Evolutionary conservation across 768 basidiomycete genomes (phyloP).

Genomic region (Trametes gibbosa): DNA sequence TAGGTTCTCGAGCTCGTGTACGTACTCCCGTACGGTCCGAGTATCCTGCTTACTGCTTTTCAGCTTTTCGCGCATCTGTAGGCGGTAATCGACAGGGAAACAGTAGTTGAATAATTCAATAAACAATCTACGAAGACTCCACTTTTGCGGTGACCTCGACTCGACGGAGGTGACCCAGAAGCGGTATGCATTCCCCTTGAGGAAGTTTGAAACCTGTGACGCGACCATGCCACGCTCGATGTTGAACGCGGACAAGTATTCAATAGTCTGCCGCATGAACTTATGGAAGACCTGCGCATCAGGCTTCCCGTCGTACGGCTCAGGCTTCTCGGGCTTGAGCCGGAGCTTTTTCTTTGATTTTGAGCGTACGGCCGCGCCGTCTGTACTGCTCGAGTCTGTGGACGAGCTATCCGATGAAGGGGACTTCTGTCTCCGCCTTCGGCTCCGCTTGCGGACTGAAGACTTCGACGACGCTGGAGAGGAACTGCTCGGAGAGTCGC

Average conservation of each 20-base stretch:
- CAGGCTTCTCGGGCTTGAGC: slow-evolving; percentile 17
- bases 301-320: slow-evolving; percentile 4
- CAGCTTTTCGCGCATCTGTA: slow-evolving; percentile 11
- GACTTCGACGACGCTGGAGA: neutral
- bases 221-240: neutral
- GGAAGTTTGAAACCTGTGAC: slow-evolving; percentile 19
- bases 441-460: too few relatives aligned
- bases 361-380: neutral
- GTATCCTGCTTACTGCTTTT: neutral
- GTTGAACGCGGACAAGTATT: slow-evolving; percentile 11
- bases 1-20: slow-evolving; percentile 18
- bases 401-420: too few relatives aligned
- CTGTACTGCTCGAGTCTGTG: neutral
- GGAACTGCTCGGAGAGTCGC: neutral
- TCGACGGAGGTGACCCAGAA: slow-evolving; percentile 25
- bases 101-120: slow-evolving; percentile 25
- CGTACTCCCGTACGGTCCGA: slow-evolving; percentile 11
- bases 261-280: slow-evolving; percentile 11
- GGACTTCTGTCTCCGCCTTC: neutral
- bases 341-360: neutral
- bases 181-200: slow-evolving; percentile 31
- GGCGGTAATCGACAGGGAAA: slow-evolving; percentile 22
- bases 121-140: slow-evolving; percentile 16
- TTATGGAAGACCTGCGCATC: slow-evolving; percentile 15
- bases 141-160: slow-evolving; percentile 5